Evolutionary conservation across 257 asterid genomes (phyloP), one percentile per base, ranked within the genome.

Genomic region (Nicotiana undulata): DNA sequence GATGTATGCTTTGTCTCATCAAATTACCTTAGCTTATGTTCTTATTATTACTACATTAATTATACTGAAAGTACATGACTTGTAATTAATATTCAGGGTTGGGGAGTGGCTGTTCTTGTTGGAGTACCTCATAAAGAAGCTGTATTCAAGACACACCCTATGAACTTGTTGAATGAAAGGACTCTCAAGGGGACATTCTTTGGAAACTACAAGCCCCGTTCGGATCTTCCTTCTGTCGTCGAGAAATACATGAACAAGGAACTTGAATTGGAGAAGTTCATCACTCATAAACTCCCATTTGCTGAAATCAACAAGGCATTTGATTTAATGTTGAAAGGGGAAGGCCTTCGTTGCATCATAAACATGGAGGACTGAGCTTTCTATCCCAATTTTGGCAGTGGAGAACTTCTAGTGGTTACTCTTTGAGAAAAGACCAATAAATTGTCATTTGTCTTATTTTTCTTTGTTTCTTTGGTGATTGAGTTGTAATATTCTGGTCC

Each of bases 251-350:
- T 89, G 89, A 86, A 84, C 65, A 87, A 87, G 72, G 92, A 85
- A 63, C 83, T 90, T 61, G 91, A 92, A 83, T 75, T 90, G 86
- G 96, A 91, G 66, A 91, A 91, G 40, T 91, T 91, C 84, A 85
- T 91, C 63, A 91, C 96, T 1, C 96, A 90, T 78, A 51, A 32
- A 29, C 81, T 91, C n/a, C 81, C 88, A 0, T 90, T 90, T 86
- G 80, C 91, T 24, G 90, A 91, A 82, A 91, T 91, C 85, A 91
- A 90, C 87, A 90, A 91, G 87, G 96, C 94, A 1, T 91, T 91
- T 16, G 96, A 90, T 12, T 81, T 67, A 80, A 89, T 91, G 94
- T 32, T 85, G 56, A 46, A 63, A 18, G 91, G 94, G 20, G 90
- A 88, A 84, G 40, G 90, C 3, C 83, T 91, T 13, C 89, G 94